Percentiles rank a stretch among this genome's conserved stretches.
Evolutionary conservation across 768 basidiomycete species (phyloP).

Genomic region (Leccinum olivaceopallidum): DNA sequence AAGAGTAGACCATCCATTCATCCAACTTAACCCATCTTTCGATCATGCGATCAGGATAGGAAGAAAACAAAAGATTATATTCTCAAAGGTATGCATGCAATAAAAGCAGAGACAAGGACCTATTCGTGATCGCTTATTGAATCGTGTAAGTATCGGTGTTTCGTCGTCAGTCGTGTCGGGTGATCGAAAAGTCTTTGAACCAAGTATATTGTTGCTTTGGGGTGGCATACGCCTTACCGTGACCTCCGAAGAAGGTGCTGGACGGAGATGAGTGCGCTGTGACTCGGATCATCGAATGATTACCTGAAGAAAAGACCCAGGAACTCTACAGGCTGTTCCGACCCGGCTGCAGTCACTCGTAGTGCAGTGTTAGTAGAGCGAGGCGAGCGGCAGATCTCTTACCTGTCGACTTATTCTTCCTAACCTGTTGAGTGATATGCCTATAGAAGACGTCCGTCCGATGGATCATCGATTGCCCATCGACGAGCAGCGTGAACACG

Average conservation of each 20-base stretch:
- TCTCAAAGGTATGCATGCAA: not conserved
- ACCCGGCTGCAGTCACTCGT: not conserved
- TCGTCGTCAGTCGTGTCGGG: constrained; percentile 21
- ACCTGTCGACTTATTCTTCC: not conserved
- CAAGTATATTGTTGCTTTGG: constrained; percentile 74
- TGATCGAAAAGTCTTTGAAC: constrained; percentile 69
- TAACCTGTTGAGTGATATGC: constrained; percentile 28
- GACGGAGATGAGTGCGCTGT: constrained; percentile 3
- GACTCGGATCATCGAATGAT: not conserved
- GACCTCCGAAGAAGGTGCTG: constrained; percentile 81
- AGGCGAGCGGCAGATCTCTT: constrained; percentile 11
- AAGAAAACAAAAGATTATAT: not conserved
- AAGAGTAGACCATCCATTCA: too few species aligned
- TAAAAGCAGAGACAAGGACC: not conserved
- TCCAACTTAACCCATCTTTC: not conserved
- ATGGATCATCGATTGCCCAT: constrained; percentile 54
- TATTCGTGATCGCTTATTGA: not conserved
- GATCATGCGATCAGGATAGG: not conserved
- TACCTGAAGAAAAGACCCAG: constrained; percentile 77
- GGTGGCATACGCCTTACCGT: constrained; percentile 63
- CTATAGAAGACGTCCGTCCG: constrained; percentile 66
- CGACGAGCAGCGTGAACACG: constrained; percentile 59
- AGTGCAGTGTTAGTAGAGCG: not conserved
- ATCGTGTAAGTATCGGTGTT: not conserved
- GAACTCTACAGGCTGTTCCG: constrained; percentile 36